A percentile compares a stretch with the other conserved stretches of the same genome.
phyloP scores from a whole-genome alignment of 2,329 filamentous ascomycete genomes.

The Talaromyces verruculosus region DNA sequence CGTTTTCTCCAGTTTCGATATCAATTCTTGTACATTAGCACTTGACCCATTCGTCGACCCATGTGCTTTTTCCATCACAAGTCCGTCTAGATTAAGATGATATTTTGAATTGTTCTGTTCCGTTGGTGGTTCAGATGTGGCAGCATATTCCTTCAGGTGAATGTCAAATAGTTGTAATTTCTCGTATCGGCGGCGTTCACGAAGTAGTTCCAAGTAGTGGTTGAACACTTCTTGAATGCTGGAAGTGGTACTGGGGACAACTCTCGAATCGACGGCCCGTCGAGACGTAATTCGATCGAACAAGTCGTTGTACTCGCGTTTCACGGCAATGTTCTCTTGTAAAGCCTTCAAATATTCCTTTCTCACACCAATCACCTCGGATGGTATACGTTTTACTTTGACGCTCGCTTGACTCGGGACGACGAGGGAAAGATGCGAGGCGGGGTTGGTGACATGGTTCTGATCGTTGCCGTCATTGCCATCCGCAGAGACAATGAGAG shows the following conservation, averaged over 20 bases:
- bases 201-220: slow-evolving; percentile 48
- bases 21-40: slow-evolving; percentile 34
- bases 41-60: slow-evolving; percentile 18
- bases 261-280: slow-evolving; percentile 20
- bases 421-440: slow-evolving; percentile 35
- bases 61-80: slow-evolving; percentile 18
- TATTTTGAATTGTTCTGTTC: slow-evolving; percentile 20
- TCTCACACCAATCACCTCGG: slow-evolving; percentile 45
- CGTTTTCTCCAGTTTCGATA: slow-evolving; percentile 41
- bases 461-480: slow-evolving; percentile 24
- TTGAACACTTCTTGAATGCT: slow-evolving; percentile 28
- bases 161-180: slow-evolving; percentile 51
- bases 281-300: slow-evolving; percentile 35
- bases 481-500: slow-evolving; percentile 35
- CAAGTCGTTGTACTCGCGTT: slow-evolving; percentile 38
- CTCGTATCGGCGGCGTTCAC: slow-evolving; percentile 46
- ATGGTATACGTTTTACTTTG: slow-evolving; percentile 37
- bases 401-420: slow-evolving; percentile 34
- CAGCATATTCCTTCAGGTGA: slow-evolving; percentile 44
- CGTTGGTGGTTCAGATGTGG: neutral
- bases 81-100: slow-evolving; percentile 24
- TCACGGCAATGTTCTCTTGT: slow-evolving; percentile 43
- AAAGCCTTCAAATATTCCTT: slow-evolving; percentile 49
- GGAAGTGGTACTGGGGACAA: slow-evolving; percentile 19
- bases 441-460: neutral